A percentile compares a stretch with the other conserved stretches of the same genome.
Conservation (phyloP, 805 yeast genomes). For the Yarrowia sp. region DNA sequence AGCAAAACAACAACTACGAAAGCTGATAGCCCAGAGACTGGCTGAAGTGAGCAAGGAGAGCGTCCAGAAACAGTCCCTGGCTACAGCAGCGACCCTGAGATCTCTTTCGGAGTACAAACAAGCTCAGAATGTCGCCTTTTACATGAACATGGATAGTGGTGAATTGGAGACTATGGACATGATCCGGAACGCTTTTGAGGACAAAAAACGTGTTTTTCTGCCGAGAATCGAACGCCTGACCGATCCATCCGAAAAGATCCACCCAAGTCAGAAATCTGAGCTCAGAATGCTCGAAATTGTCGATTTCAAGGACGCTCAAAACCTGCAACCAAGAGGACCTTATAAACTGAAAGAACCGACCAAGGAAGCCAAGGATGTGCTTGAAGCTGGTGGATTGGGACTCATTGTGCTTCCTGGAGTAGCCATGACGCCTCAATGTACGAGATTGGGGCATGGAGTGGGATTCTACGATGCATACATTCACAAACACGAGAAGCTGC, state of each 20-base stretch:
- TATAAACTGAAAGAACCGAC: conserved; percentile 74
- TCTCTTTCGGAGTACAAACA: conserved; percentile 52
- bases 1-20: conserved; percentile 26
- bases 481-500: conserved; percentile 24
- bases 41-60: not conserved
- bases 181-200: conserved; percentile 59
- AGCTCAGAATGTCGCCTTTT: conserved; percentile 66
- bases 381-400: conserved; percentile 60
- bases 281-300: conserved; percentile 65
- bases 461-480: conserved; percentile 89
- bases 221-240: conserved; percentile 57
- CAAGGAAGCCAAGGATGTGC: conserved; percentile 44
- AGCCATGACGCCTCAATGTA: conserved; percentile 64
- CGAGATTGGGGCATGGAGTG: conserved; percentile 88
- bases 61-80: conserved; percentile 9
- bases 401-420: conserved; percentile 84
- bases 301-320: conserved; percentile 53
- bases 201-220: conserved; percentile 50
- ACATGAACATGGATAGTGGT: conserved; percentile 74
- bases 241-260: not conserved
- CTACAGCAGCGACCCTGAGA: conserved; percentile 42
- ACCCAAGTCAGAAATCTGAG: conserved; percentile 50
- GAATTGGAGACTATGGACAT: conserved; percentile 70
- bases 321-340: conserved; percentile 69
- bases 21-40: conserved; percentile 11